Conservation (phyloP, 148 eudicot genomes). For the Chenopodium formosanum region DNA sequence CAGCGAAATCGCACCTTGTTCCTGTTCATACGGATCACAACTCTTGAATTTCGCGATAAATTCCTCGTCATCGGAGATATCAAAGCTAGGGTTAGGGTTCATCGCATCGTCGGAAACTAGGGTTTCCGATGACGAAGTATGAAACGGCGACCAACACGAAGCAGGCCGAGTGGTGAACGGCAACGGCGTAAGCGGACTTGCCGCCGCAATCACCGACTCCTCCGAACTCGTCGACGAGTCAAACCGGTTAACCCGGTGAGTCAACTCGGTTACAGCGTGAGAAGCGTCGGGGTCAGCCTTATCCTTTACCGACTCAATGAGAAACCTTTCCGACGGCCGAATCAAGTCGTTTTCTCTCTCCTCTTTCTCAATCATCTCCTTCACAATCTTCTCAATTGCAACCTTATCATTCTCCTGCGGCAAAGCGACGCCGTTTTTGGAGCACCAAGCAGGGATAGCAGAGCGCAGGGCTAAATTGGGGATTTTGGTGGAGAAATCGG, state of each 20-base stretch:
- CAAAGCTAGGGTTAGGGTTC: slow-evolving; percentile 14
- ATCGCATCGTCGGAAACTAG: slow-evolving; percentile 24
- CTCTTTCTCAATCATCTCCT: slow-evolving; percentile 16
- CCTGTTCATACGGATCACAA: slow-evolving; percentile 57
- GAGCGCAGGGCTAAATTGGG: slow-evolving; percentile 68
- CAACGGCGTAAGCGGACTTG: slow-evolving; percentile 41
- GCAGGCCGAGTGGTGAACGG: slow-evolving; percentile 74
- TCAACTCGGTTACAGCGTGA: slow-evolving; percentile 65
- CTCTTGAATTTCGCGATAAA: slow-evolving; percentile 44
- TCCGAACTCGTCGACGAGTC: slow-evolving; percentile 68
- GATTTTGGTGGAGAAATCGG: slow-evolving; percentile 48
- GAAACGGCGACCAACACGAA: slow-evolving; percentile 56
- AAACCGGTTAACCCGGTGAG: slow-evolving; percentile 39
- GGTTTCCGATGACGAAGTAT: slow-evolving; percentile 55
- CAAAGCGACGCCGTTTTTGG: slow-evolving; percentile 26
- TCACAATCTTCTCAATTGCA: slow-evolving; percentile 37
- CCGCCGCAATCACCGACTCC: slow-evolving; percentile 66
- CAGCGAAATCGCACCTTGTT: slow-evolving; percentile 40
- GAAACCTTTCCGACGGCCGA: slow-evolving; percentile 49
- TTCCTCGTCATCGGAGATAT: slow-evolving; percentile 38
- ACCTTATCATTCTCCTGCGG: slow-evolving; percentile 36
- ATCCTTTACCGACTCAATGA: slow-evolving; percentile 54
- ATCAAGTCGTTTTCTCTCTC: slow-evolving; percentile 10
- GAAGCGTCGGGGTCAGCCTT: slow-evolving; percentile 41
- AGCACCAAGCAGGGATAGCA: slow-evolving; percentile 67